These are phyloP conservation scores for Diplogelasinospora grovesii DNA, from an alignment of 495 filamentous ascomycete species.

Conservation along the genomic window DNA sequence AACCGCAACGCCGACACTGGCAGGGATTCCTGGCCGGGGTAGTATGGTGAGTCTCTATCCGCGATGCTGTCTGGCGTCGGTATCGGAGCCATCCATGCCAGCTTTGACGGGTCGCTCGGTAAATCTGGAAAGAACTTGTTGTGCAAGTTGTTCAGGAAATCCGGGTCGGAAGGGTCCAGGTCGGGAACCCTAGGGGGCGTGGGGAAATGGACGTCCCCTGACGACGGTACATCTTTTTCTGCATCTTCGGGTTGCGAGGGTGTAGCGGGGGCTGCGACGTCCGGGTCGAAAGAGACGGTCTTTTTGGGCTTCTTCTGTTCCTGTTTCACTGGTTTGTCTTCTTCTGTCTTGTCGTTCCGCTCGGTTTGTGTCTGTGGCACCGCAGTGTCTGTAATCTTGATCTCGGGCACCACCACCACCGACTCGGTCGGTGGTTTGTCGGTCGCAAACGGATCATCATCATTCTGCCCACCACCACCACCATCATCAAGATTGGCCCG, in stretches of 20 bases:
- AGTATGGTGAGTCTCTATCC: slow-evolving; percentile 68
- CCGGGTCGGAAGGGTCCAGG: slow-evolving; percentile 73
- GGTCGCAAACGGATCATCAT: too few relatives aligned
- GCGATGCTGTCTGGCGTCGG: slow-evolving; percentile 48
- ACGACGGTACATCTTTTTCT: too few relatives aligned
- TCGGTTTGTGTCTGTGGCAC: too few relatives aligned
- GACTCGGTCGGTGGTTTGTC: slow-evolving; percentile 14
- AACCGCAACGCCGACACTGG: slow-evolving; percentile 77
- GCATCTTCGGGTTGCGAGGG: too few relatives aligned
- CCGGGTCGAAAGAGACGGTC: slow-evolving; percentile 20
- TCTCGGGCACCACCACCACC: slow-evolving; percentile 2
- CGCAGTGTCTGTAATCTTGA: slow-evolving; percentile 16
- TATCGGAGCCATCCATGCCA: slow-evolving; percentile 83
- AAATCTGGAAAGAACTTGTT: slow-evolving; percentile 87
- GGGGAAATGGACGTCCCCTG: too few relatives aligned
- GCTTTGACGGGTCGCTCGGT: slow-evolving; percentile 70
- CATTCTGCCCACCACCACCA: too few relatives aligned
- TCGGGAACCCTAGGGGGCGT: slow-evolving; percentile 43
- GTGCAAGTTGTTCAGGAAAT: slow-evolving; percentile 80
- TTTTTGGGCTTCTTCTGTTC: slow-evolving; percentile 20
- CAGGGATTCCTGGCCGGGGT: slow-evolving; percentile 64
- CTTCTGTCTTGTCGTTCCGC: too few relatives aligned
- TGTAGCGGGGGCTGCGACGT: slow-evolving; percentile 12
- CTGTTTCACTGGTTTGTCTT: slow-evolving; percentile 3
- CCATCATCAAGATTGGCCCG: slow-evolving; percentile 78